Evolutionary conservation across 2,329 filamentous ascomycete species (phyloP).

Genomic region (Nigrospora osmanthi): DNA sequence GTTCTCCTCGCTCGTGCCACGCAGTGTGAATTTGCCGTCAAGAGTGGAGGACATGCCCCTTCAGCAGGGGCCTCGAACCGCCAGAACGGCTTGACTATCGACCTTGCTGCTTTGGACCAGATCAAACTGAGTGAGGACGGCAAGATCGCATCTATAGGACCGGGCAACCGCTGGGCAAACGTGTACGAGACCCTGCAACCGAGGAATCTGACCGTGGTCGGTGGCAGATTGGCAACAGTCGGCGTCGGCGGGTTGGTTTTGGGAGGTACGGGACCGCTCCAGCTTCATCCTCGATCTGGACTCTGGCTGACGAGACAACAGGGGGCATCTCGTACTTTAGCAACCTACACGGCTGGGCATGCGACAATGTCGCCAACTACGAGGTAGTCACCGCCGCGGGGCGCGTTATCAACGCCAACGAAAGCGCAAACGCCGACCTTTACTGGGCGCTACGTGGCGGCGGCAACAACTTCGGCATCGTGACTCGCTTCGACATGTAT

Average conservation of each 20-base stretch:
- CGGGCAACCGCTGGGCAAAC: conserved; percentile 27
- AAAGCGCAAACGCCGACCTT: conserved; percentile 26
- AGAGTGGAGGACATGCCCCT: neutral
- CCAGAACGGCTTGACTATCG: too few species aligned
- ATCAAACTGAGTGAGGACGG: conserved; percentile 13
- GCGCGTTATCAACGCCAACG: conserved; percentile 28
- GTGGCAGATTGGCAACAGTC: conserved; percentile 26
- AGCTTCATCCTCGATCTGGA: neutral
- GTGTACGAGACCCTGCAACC: conserved; percentile 26
- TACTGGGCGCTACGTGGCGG: conserved; percentile 37
- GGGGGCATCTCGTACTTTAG: conserved; percentile 14
- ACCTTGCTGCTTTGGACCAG: conserved; percentile 1
- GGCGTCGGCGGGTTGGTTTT: conserved; percentile 30
- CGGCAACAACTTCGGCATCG: conserved; percentile 33
- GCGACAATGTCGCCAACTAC: conserved; percentile 32
- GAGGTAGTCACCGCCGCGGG: conserved; percentile 34
- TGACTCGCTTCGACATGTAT: conserved; percentile 19
- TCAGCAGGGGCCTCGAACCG: too few species aligned
- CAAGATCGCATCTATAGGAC: conserved; percentile 22
- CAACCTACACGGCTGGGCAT: conserved; percentile 29
- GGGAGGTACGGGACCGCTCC: conserved; percentile 15
- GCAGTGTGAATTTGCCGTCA: neutral
- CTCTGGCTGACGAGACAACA: neutral
- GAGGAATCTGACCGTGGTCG: conserved; percentile 23
- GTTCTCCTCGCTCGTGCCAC: neutral